These are phyloP conservation scores for Syzygium aqueum DNA, from an alignment of 345 rosid species.

Conservation along the genomic window DNA sequence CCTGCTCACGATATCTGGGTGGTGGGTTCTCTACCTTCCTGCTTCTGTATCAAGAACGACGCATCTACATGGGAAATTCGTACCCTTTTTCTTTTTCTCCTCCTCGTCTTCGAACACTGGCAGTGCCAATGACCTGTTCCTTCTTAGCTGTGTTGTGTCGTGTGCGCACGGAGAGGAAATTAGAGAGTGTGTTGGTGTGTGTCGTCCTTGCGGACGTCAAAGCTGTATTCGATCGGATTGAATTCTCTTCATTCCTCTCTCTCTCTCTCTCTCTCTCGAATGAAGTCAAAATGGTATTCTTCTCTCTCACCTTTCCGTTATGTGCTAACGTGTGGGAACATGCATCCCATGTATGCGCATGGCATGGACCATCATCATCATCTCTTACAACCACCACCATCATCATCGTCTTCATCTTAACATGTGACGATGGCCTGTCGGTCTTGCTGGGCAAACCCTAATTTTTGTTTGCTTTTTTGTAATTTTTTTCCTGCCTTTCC, in stretches of 20 bases:
- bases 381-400: not conserved
- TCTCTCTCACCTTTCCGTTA: not conserved
- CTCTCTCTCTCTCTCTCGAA: slow-evolving; percentile 21
- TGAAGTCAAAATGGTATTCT: slow-evolving; percentile 43
- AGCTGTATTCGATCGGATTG: slow-evolving; percentile 61
- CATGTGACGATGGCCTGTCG: not conserved
- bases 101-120: not conserved
- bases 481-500: no score
- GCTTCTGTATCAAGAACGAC: not conserved
- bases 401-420: not conserved
- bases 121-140: slow-evolving; percentile 5
- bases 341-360: not conserved
- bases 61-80: not conserved
- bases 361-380: not conserved
- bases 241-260: slow-evolving; percentile 31
- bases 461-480: not conserved
- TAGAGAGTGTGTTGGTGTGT: slow-evolving; percentile 18
- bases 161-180: slow-evolving; percentile 7
- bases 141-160: not conserved
- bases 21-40: not conserved
- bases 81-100: not conserved
- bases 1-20: not conserved
- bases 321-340: not conserved
- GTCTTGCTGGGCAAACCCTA: not conserved
- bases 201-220: slow-evolving; percentile 95